Conservation (phyloP, 257 asterid species). For the Datura wrightii region DNA sequence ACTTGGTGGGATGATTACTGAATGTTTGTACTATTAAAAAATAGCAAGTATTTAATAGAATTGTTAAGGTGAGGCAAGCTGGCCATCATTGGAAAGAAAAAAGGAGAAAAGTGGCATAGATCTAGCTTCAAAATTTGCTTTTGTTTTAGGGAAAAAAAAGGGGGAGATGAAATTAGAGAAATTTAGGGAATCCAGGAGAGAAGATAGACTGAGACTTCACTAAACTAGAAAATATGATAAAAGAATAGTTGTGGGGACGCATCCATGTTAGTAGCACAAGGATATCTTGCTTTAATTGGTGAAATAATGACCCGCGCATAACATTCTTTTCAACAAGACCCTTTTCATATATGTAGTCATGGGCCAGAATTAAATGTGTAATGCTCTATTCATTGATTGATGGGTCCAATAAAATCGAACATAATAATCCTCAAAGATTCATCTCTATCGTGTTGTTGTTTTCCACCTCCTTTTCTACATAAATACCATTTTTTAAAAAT, state of each 20-base stretch:
- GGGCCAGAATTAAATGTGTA: not conserved
- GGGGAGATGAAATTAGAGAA: not conserved
- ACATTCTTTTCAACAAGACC: constrained; percentile 19
- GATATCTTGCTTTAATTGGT: not conserved
- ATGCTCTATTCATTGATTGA: not conserved
- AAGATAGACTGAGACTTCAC: not conserved
- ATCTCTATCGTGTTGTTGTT: not conserved
- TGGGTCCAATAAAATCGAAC: not conserved
- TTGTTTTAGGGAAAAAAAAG: no score
- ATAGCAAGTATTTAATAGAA: not conserved
- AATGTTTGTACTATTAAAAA: not conserved
- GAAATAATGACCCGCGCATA: not conserved
- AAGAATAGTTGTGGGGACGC: constrained; percentile 17
- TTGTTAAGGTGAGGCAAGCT: not conserved
- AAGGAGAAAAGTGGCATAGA: not conserved
- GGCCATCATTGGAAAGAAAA: not conserved
- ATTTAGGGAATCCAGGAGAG: not conserved
- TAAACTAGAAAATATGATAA: not conserved
- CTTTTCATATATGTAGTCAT: no score
- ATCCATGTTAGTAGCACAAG: constrained; percentile 13
- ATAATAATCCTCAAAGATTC: constrained; percentile 30
- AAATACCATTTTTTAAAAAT: no score
- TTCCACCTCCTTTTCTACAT: not conserved
- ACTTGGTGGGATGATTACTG: no score
- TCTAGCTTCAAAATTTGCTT: not conserved